A percentile compares a stretch with the other conserved stretches of the same genome.
Evolutionary conservation across 441 rosid genomes (phyloP).

Genomic region (Dalechampia spathulata): DNA sequence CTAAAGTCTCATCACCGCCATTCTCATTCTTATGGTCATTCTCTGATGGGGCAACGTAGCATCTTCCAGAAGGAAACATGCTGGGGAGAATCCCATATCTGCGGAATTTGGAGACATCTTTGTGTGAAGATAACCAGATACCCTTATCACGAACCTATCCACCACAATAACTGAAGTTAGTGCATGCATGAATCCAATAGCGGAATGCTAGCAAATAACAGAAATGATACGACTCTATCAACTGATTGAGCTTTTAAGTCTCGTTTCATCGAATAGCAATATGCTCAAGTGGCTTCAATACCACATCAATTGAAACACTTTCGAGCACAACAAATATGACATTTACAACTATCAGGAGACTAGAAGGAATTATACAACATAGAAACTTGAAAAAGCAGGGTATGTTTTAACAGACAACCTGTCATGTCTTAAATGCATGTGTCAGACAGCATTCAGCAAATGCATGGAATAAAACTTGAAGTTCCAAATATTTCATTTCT

Average conservation of each 20-base stretch:
- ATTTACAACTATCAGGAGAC: too few relatives aligned
- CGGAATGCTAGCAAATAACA: neutral
- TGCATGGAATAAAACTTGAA: neutral
- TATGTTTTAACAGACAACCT: too few relatives aligned
- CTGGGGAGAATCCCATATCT: conserved; percentile 56
- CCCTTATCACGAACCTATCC: conserved; percentile 70
- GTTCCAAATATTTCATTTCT: too few relatives aligned
- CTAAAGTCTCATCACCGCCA: conserved; percentile 9
- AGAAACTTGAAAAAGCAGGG: neutral
- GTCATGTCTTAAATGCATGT: neutral
- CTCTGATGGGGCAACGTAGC: conserved; percentile 25
- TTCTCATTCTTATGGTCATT: conserved; percentile 25
- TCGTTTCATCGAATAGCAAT: too few relatives aligned
- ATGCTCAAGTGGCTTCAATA: too few relatives aligned
- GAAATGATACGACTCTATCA: neutral
- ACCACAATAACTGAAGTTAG: conserved; percentile 12
- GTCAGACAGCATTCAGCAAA: neutral
- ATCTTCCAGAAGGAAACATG: conserved; percentile 85
- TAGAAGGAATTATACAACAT: too few relatives aligned
- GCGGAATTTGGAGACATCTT: conserved; percentile 44
- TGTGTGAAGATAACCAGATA: conserved; percentile 63
- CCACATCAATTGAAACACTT: too few relatives aligned
- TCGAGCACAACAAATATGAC: too few relatives aligned
- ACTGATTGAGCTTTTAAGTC: too few relatives aligned
- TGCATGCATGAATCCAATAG: neutral